Evolutionary conservation across 1,284 basidiomycete species (phyloP), one percentile per base, ranked within the genome.

Genomic region (Calocybe gambosa): DNA sequence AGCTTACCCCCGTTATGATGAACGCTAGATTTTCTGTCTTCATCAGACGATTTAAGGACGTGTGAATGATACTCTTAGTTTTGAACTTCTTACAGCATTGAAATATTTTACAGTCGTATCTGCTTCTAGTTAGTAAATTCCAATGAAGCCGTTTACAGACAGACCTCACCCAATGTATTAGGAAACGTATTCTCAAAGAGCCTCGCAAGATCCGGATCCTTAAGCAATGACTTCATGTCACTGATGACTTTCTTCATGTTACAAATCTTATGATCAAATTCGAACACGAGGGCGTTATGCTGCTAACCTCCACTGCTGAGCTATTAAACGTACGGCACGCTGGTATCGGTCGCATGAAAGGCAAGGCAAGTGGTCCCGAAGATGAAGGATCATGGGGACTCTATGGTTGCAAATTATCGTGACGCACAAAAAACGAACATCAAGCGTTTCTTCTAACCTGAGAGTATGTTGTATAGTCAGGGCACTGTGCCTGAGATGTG

Each of bases 161-260:
- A n/a, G 15, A 33, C 51, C 64, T 45, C 55, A 83, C 84, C 84
- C 28, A 88, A 69, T 0, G 85, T 88, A 54, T 85, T 85, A 1
- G 85, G 84, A 57, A 86, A 86, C 0, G 85, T 80, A 50, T 88
- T 88, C 61, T 86, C 85, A 52, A 88, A 88, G 23, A 88, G 58
- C 46, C 82, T 73, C 15, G 85, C 85, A 45, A 88, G 55, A 55
- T 88, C 85, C 0, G 85, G 82, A 58, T 88, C 82, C 58, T 79
- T 85, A 35, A 88, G 63, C 39, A 80, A 71, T 18, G 67, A 62
- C 38, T 77, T 86, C 82, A 88, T 83, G 56, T 87, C 80, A 21
- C 53, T 56, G 36, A 86, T 81, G 12, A 86, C 82, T 69, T 76
- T 73, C 82, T 85, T 29, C 33, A 19, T 42, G 34, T 37, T 39